Evolutionary conservation across 1,139 yeast genomes (phyloP), one percentile per base, ranked within the genome.

Genomic region (Yarrowia galli): DNA sequence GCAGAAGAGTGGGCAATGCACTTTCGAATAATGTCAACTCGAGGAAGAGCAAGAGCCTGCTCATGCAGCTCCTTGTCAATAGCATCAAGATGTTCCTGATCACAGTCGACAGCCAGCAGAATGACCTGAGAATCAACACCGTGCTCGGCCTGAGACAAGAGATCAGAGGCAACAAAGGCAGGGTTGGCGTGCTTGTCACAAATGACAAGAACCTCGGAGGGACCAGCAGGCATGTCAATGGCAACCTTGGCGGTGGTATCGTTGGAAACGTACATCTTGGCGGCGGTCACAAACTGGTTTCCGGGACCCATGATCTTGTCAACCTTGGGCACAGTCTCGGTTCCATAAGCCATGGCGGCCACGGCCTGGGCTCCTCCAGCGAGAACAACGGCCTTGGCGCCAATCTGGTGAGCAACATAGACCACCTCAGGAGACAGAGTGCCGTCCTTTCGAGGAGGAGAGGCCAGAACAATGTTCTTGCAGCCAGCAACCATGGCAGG

Each of bases 301-400:
- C 99, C 99, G 25, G 99, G 99, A 67, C 99, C 99, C 79, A 95
- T 84, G 71, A 95, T 93, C 83, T 95, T 95, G 80, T 95, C 98
- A 77, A 96, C 96, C 79, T 96, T 95, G 69, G 96, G 90, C 61
- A 95, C 89, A 48, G 90, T 81, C 74, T 91, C 92, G 10, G 99
- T 96, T 76, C 99, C 99, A 77, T 95, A 95, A 0, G 99, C 99
- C 96, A 95, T 85, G 3, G 99, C 97, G 54, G 98, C 97, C 68
- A 95, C 91, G 3, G 99, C 99, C 81, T 95, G 99, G 4, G 99
- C 99, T 75, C 99, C 99, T 73, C 99, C 99, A 1, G 99, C 99
- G 76, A 96, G 83, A 6, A 95, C 91, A 75, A 95, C 92, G 73
- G 89, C 85, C 72, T 87, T 84, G 58, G 98, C 98, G 67, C 98